These are phyloP conservation scores for Paecilomyces variotii DNA, from an alignment of 2,329 filamentous ascomycete genomes.

Conservation along the genomic window DNA sequence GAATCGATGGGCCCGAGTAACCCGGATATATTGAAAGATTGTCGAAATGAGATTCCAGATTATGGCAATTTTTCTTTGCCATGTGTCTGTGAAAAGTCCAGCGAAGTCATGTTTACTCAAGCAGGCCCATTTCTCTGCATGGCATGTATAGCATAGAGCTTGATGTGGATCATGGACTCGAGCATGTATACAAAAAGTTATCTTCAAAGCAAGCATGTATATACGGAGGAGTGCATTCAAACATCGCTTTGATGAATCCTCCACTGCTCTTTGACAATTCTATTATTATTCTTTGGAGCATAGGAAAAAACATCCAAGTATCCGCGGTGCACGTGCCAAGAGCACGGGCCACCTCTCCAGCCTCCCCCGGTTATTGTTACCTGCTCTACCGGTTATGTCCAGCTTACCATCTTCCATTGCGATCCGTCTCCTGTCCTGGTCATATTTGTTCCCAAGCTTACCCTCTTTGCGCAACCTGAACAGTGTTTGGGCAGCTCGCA, in stretches of 20 bases:
- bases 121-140: not conserved
- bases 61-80: too few relatives aligned
- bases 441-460: not conserved
- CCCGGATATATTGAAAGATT: not conserved
- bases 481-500: not conserved
- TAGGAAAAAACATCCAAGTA: too few relatives aligned
- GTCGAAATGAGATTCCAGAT: too few relatives aligned
- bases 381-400: not conserved
- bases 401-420: not conserved
- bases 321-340: not conserved
- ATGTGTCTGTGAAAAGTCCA: not conserved
- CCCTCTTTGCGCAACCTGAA: not conserved
- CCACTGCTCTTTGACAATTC: not conserved
- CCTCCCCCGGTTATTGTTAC: not conserved
- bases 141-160: not conserved
- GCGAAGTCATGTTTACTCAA: not conserved
- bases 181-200: not conserved
- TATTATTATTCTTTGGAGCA: not conserved
- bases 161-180: not conserved
- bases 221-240: not conserved
- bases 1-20: not conserved
- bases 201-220: not conserved
- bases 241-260: not conserved
- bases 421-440: not conserved
- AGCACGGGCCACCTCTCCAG: not conserved